Base-by-base conservation (phyloP, 129 eudicot species). In the carrot (Daucus carota) region DNA sequence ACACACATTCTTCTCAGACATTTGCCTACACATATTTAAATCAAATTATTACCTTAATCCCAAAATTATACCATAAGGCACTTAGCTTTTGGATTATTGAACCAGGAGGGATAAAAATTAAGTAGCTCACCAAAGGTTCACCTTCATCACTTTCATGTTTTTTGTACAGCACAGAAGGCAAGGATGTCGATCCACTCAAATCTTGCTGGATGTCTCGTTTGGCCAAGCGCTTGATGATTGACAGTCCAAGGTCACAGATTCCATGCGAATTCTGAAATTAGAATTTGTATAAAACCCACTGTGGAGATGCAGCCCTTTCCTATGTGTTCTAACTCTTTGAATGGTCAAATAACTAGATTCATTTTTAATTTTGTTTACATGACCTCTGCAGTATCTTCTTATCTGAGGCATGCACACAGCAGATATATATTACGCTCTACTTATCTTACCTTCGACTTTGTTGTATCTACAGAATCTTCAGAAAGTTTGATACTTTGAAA, bases 231-330 rank as follows among this genome's bases (percentile, higher is more conserved):
- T 89, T 91, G 73, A 71, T 77, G 77, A 93, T 84, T 60, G 86
- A 74, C 73, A 93, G 78, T 75, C 97, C 91, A 79, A 93, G 93
- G 45, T 93, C 98, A 66, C 96, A 89, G 67, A 93, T 85, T 74
- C 91, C 97, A 81, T 90, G 80, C 22, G 85, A 89, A 78, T 93
- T 93, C 98, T 93, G 95, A 62, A 81, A 59, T 78, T 45, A 45
- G 70, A 60, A 86, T 68, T 26, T 75, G 74, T 32, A 77, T 45
- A 3, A 45, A 45, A 45, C 13, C 78, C 48, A 83, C 32, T 2
- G 78, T 46, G 45, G 11, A 45, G 48, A 33, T 5, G 43, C 6
- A 9, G 43, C 43, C 43, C 40, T 36, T 36, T 36, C 47, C 73
- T 40, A 7, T 26, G 4, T 71, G 42, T 71, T n/a, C 34, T 3